phyloP scores from a whole-genome alignment of 139 green algal species.

The Asterochloris sp. region DNA sequence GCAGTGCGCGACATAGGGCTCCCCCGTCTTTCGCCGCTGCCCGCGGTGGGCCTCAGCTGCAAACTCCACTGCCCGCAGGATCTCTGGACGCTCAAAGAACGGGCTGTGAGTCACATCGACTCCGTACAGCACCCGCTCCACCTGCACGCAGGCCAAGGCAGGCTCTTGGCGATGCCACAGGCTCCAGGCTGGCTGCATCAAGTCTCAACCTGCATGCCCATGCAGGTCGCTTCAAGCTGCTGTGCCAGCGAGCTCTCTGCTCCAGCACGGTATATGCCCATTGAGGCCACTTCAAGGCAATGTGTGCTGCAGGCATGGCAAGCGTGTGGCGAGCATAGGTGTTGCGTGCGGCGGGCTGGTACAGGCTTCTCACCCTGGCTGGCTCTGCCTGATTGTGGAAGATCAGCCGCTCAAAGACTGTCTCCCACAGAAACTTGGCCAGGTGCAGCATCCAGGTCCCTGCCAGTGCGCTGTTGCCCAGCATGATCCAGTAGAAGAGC shows the following conservation, averaged over 20 bases:
- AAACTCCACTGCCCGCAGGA: slow-evolving; percentile 74
- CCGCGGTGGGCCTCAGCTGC: slow-evolving; percentile 74
- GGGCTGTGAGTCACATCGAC: slow-evolving; percentile 57
- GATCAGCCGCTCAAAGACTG: background rate
- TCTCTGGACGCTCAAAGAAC: slow-evolving; percentile 48
- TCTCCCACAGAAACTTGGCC: slow-evolving; percentile 4
- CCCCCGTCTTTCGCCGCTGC: slow-evolving; percentile 78
- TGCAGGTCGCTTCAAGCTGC: background rate
- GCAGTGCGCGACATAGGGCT: slow-evolving; percentile 93
- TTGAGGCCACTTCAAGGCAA: background rate
- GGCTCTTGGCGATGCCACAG: background rate
- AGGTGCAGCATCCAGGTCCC: slow-evolving; percentile 9
- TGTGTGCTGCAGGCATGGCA: background rate
- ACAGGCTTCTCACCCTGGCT: background rate
- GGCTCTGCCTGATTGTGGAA: background rate
- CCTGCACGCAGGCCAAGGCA: slow-evolving; percentile 12
- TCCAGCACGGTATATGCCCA: background rate
- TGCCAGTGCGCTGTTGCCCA: background rate
- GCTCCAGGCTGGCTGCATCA: background rate
- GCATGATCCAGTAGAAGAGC: slow-evolving; percentile 9
- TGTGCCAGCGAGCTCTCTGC: background rate
- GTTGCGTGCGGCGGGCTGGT: background rate
- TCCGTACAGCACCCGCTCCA: slow-evolving; percentile 43
- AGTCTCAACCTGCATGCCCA: background rate
- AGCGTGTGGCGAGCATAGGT: background rate